These are phyloP conservation scores for Penicillium sp. DNA, from an alignment of 2,329 filamentous ascomycete species.

Conservation along the genomic window DNA sequence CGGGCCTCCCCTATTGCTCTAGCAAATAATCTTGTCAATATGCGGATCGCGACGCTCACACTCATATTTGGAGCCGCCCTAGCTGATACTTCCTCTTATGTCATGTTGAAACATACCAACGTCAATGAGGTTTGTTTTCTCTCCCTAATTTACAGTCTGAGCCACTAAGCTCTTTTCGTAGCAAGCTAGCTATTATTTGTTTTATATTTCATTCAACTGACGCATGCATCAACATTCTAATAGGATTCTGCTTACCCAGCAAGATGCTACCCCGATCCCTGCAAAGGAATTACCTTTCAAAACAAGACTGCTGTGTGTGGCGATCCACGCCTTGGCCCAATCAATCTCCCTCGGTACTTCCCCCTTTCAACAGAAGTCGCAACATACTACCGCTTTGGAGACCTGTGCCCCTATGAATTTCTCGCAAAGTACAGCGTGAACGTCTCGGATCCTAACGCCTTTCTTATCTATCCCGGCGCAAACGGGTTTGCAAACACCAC, in stretches of 20 bases:
- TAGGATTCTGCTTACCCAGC: conserved; percentile 12
- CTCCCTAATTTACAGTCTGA: background rate
- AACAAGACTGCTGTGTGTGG: conserved; percentile 19
- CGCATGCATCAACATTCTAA: background rate
- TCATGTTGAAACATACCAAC: background rate
- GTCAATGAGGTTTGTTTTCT: background rate
- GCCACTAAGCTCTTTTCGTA: background rate
- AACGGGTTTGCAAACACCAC: background rate
- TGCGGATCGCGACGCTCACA: background rate
- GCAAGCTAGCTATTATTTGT: too few relatives aligned
- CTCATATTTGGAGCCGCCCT: background rate
- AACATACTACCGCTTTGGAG: conserved; percentile 25
- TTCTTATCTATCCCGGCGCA: background rate
- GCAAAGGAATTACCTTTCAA: conserved; percentile 11
- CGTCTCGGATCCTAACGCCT: background rate
- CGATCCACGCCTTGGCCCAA: conserved; percentile 22
- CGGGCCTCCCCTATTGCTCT: background rate
- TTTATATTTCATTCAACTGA: background rate
- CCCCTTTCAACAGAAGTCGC: conserved; percentile 19
- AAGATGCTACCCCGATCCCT: conserved; percentile 9
- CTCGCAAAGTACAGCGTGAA: conserved; percentile 13
- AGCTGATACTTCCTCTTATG: background rate
- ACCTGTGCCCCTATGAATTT: conserved; percentile 21
- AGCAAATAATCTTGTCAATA: background rate
- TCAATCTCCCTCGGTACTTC: conserved; percentile 14